Percentiles rank a stretch among this genome's conserved stretches.
These are phyloP conservation scores for Rhizomucor pusillus DNA, from an alignment of 371 early-diverging fungal species.

Conservation along the genomic window DNA sequence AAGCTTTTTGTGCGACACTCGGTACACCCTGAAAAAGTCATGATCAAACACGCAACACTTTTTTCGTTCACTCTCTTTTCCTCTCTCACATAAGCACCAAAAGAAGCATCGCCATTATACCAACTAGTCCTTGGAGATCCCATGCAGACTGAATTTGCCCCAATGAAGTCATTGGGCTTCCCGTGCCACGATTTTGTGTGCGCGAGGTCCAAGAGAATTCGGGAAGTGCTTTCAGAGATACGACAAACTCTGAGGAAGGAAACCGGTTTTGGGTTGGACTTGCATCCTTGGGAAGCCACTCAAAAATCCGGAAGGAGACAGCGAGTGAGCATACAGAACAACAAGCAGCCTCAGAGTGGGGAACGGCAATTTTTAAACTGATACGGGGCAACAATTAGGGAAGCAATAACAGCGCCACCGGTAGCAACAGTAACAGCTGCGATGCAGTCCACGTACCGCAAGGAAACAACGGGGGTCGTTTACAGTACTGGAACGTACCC, in stretches of 20 bases:
- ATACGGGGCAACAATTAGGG: constrained; percentile 7
- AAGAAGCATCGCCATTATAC: no score
- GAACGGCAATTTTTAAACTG: neutral
- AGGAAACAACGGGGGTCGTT: no score
- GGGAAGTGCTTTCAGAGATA: constrained; percentile 12
- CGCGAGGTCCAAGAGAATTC: constrained; percentile 9
- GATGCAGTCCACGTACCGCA: constrained; percentile 1
- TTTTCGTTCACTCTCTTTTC: no score
- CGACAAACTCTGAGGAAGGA: constrained; percentile 9
- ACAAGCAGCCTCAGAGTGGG: neutral
- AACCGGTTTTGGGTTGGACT: constrained; percentile 13
- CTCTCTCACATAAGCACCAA: no score
- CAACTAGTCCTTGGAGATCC: no score
- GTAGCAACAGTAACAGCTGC: neutral
- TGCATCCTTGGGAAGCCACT: constrained; percentile 13
- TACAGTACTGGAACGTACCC: no score
- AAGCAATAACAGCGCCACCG: constrained; percentile 6
- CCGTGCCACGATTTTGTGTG: constrained; percentile 18
- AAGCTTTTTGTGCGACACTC: no score
- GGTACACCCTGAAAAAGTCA: no score
- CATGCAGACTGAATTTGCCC: constrained; percentile 19
- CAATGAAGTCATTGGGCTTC: constrained; percentile 24
- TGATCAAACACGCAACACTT: no score
- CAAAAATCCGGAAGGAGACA: neutral
- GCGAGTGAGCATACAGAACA: neutral